These are phyloP conservation scores for Pseudocercospora eumusae DNA, from an alignment of 2,329 filamentous ascomycete genomes.

Conservation along the genomic window DNA sequence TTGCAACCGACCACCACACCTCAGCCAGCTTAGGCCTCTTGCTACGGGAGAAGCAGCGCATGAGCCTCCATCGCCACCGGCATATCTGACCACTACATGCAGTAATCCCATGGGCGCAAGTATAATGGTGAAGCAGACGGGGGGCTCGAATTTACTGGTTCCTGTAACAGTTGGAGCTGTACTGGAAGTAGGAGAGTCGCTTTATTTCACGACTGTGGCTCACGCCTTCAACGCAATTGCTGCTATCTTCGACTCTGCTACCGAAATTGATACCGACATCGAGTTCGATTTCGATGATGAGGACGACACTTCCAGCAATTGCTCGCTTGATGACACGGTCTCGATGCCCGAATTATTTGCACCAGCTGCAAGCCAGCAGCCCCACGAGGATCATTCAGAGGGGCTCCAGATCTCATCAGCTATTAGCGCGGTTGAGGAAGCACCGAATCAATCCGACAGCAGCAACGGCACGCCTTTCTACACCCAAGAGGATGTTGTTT, in stretches of 20 bases:
- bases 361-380: not conserved
- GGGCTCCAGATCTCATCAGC: not conserved
- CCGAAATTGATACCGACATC: not conserved
- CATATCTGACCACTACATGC: not conserved
- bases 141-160: not conserved
- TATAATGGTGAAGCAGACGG: not conserved
- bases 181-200: slow-evolving; percentile 5
- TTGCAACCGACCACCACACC: slow-evolving; percentile 15
- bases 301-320: not conserved
- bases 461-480: not conserved
- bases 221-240: slow-evolving; percentile 9
- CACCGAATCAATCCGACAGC: not conserved
- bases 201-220: slow-evolving; percentile 17
- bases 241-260: not conserved
- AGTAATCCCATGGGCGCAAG: not conserved
- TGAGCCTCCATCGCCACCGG: not conserved
- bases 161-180: slow-evolving; percentile 12
- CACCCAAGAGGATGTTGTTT: slow-evolving; percentile 9
- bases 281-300: slow-evolving; percentile 14
- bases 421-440: not conserved
- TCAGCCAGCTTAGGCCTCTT: slow-evolving; percentile 10
- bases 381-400: not conserved
- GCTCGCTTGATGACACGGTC: not conserved
- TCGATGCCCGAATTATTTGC: not conserved
- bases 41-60: not conserved